Evolutionary conservation across 164 flowering plant species (phyloP).

Genomic region (Liriodendron chinense): DNA sequence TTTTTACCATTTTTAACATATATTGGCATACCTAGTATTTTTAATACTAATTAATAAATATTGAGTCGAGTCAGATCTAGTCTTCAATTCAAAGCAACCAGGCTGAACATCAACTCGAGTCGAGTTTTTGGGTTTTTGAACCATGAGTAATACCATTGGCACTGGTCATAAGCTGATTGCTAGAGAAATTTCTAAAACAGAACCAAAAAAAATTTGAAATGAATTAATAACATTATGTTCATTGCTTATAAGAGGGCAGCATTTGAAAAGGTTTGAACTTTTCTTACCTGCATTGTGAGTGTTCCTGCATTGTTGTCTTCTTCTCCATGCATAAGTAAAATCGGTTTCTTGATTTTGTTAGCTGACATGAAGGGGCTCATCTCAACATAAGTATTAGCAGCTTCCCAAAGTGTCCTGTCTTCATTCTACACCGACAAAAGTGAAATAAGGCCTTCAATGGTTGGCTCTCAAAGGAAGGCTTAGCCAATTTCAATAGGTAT

Average conservation of each 20-base stretch:
- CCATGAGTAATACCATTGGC: neutral
- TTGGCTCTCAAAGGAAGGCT: neutral
- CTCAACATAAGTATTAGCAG: slow-evolving; percentile 76
- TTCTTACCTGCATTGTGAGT: slow-evolving; percentile 90
- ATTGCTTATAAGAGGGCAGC: neutral
- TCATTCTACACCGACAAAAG: slow-evolving; percentile 58
- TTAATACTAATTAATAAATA: too few relatives aligned
- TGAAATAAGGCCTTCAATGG: neutral
- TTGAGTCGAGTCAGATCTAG: too few relatives aligned
- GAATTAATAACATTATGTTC: too few relatives aligned
- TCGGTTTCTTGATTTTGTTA: slow-evolving; percentile 88
- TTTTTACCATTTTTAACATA: too few relatives aligned
- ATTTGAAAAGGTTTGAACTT: neutral
- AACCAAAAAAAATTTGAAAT: neutral
- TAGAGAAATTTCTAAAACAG: neutral
- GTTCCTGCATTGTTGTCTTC: slow-evolving; percentile 98
- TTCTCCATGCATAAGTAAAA: slow-evolving; percentile 94
- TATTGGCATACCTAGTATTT: too few relatives aligned
- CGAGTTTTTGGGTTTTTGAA: too few relatives aligned
- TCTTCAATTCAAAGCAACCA: too few relatives aligned
- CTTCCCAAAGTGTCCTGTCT: slow-evolving; percentile 98
- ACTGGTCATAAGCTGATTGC: neutral
- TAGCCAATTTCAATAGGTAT: neutral
- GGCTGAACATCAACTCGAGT: too few relatives aligned
- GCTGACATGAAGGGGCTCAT: slow-evolving; percentile 99